Base-by-base conservation (phyloP, 1,284 basidiomycete species). In the Rhizoctonia solani region DNA sequence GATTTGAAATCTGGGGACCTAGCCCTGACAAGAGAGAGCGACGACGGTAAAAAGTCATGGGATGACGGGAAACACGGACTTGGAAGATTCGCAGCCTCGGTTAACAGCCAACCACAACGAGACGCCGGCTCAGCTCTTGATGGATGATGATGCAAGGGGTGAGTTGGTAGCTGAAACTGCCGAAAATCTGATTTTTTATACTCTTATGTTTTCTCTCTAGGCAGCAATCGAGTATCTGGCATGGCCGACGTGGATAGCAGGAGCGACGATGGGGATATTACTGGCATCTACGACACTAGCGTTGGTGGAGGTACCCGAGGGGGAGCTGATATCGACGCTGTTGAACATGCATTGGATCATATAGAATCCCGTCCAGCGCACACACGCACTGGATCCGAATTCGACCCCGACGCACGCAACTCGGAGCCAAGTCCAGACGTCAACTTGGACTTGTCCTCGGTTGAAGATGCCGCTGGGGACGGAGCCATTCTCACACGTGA, bases 361-460 rank as follows among this genome's bases (percentile, higher is more conserved):
- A 4, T n/a, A 44, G 41, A 4, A 16, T 5, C 41, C 41, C 41
- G 32, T 23, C 23, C 29, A 32, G 50, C 14, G 4, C 13, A 23
- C 19, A 49, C 46, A 30, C 37, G 46, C 16, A 23, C 29, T 32
- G 56, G 34, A 19, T 34, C 30, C 21, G 58, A 50, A 5, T 44
- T n/a, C 41, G 41, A 44, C 14, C 41, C 41, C 30, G n/a, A 61
- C 32, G 46, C 46, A 14, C 58, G 56, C 27, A 44, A 46, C 27
- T 63, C 58, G 21, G 58, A 63, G 47, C 58, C 58, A 9, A 63
- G 58, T 23, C 58, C 58, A 11, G 58, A 63, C 23, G 58, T 63
- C 16, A 52, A 63, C 21, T 25, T 63, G 29, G 56, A 59, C 30
- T 63, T 52, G 47, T 30, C 47, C 14, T 63, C 58, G 34, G 50